phyloP scores from a whole-genome alignment of 345 rosid genomes.

The Lepidium africanum region DNA sequence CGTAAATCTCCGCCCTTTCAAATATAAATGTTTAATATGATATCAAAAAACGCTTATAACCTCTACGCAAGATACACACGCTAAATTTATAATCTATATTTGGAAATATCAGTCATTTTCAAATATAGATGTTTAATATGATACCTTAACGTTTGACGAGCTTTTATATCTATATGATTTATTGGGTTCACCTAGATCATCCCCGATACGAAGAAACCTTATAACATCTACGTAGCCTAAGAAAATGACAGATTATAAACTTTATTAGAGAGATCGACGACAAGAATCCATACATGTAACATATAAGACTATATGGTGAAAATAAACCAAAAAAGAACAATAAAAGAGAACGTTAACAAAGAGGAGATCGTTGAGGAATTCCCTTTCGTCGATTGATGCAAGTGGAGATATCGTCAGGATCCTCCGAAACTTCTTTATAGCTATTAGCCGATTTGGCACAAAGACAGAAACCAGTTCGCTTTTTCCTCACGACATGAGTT shows the following conservation, averaged over 20 bases:
- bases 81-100: no score
- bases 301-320: constrained; percentile 18
- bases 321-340: background rate
- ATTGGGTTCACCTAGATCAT: no score
- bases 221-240: background rate
- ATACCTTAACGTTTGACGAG: no score
- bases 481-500: constrained; percentile 52
- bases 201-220: no score
- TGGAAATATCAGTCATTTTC: no score
- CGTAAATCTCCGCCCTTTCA: no score
- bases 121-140: no score
- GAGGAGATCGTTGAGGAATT: constrained; percentile 87
- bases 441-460: constrained; percentile 49
- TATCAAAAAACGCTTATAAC: no score
- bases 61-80: no score
- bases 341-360: constrained; percentile 38
- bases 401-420: constrained; percentile 44
- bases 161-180: no score
- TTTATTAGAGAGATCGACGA: background rate
- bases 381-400: constrained; percentile 84
- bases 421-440: constrained; percentile 41
- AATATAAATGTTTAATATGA: no score
- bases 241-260: background rate
- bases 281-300: constrained; percentile 22
- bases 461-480: constrained; percentile 56